Evolutionary conservation across 805 yeast genomes (phyloP).

Genomic region (Saturnispora ahearnii): DNA sequence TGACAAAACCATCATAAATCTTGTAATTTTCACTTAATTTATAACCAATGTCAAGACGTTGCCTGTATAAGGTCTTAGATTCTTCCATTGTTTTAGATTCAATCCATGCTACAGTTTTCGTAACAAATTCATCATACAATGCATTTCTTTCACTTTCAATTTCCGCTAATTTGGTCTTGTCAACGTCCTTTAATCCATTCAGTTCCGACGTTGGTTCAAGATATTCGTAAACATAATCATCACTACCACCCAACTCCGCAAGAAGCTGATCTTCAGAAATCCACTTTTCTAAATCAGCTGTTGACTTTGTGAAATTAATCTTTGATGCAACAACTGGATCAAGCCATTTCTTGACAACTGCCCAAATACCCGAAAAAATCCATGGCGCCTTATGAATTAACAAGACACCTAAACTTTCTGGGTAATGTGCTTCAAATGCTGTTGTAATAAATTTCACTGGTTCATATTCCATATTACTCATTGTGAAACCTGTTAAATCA

Average conservation of each 20-base stretch:
- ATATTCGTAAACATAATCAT: constrained; percentile 49
- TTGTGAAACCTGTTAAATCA: constrained; percentile 77
- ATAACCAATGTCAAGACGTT: constrained; percentile 44
- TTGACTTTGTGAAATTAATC: constrained; percentile 69
- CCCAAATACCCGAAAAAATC: constrained; percentile 95
- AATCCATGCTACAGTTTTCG: constrained; percentile 72
- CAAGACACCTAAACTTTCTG: constrained; percentile 80
- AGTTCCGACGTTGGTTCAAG: constrained; percentile 50
- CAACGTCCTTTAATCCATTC: constrained; percentile 40
- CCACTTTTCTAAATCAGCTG: constrained; percentile 56
- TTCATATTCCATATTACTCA: constrained; percentile 86
- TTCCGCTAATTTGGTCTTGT: constrained; percentile 27
- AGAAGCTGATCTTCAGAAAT: constrained; percentile 58
- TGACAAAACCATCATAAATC: constrained; percentile 67
- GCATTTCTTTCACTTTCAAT: constrained; percentile 42
- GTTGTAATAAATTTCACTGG: constrained; percentile 85
- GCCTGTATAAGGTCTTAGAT: constrained; percentile 40
- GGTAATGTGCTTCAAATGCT: constrained; percentile 93
- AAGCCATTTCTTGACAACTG: constrained; percentile 82
- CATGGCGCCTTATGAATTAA: constrained; percentile 93
- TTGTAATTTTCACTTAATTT: constrained; percentile 56
- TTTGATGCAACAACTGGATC: constrained; percentile 95
- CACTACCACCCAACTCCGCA: constrained; percentile 65
- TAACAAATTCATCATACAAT: constrained; percentile 45
- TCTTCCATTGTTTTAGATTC: constrained; percentile 46